These are phyloP conservation scores for Epicoccum nigrum DNA, from an alignment of 2,329 filamentous ascomycete genomes.

Conservation along the genomic window DNA sequence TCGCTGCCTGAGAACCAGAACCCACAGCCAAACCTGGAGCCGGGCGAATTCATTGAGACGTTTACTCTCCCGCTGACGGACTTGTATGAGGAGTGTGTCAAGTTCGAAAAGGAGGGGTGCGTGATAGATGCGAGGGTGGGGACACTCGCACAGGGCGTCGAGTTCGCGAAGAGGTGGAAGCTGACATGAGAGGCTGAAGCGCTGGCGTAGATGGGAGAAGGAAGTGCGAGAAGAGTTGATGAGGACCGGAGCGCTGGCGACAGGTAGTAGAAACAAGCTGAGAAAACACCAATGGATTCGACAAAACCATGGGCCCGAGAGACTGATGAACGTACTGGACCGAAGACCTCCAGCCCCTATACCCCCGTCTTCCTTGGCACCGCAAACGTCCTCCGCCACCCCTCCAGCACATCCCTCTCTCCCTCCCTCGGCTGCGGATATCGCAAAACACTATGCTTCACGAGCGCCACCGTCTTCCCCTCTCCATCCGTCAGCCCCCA, in stretches of 20 bases:
- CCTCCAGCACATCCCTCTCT: background rate
- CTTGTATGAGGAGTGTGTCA: conserved; percentile 70
- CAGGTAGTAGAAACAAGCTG: too few relatives aligned
- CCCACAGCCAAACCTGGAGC: conserved; percentile 72
- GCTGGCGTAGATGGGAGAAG: background rate
- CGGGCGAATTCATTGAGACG: conserved; percentile 82
- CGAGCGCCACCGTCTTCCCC: background rate
- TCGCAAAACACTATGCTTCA: conserved; percentile 9
- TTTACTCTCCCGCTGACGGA: conserved; percentile 70
- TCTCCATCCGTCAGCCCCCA: conserved; percentile 1
- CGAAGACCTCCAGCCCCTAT: too few relatives aligned
- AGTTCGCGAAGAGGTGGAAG: conserved; percentile 65
- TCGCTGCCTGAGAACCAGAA: conserved; percentile 71
- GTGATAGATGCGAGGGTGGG: conserved; percentile 81
- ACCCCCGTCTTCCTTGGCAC: background rate
- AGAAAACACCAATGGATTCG: too few relatives aligned
- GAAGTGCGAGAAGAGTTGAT: too few relatives aligned
- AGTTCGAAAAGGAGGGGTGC: conserved; percentile 71
- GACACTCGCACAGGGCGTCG: conserved; percentile 78
- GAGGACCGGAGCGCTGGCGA: too few relatives aligned
- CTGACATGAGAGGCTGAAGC: background rate
- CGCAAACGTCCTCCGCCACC: conserved; percentile 2
- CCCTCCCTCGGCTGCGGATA: conserved; percentile 7
- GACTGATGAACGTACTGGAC: too few relatives aligned
- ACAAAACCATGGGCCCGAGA: too few relatives aligned